Evolutionary conservation across 2,329 filamentous ascomycete genomes (phyloP), one percentile per base, ranked within the genome.

Genomic region (Blumeriella jaapii): DNA sequence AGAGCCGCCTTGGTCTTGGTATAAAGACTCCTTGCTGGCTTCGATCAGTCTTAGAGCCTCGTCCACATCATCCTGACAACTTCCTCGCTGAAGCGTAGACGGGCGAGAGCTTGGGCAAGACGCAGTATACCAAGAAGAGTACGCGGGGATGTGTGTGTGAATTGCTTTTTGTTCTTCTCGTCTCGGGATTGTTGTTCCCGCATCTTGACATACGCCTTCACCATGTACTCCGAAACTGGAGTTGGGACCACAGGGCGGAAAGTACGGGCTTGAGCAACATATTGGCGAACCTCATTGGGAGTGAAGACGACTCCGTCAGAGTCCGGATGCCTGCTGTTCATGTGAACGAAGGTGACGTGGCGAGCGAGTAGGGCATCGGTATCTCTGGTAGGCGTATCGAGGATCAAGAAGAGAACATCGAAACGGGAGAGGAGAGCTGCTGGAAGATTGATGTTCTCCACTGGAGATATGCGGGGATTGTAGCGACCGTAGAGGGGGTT

Each of bases 361-460:
- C 83, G 84, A 43, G 91, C 91, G 14, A 98, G 74, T 60, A 94
- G 84, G 55, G 93, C 86, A 54, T 98, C 91, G 0, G 74, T 71
- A 49, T 98, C 91, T 45, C 86, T 81, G 12, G 78, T 79, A 2
- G 91, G 89, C 23, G 85, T 94, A 64, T 98, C 91, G 40, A 98
- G 80, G 52, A 98, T 87, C 29, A 98, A 69, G 69, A 96, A 98
- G 48, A 98, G 74, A 48, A 98, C 72, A 59, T 98, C 91, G 61
- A 98, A 98, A 73, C 91, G 84, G 40, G 89, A 95, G 36, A 98
- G 74, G 13, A 98, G 74, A 13, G 91, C 91, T 12, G 91, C 91
- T n/a, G 91, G 91, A 25, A 98, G 77, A 61, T 98, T 98, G 63
- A 98, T 98, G 61, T 98, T 98, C 60, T 98, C 91, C 16, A 98